Base-by-base conservation (phyloP, 192 early-diverging fungal species). In the Diversispora epigaea region DNA sequence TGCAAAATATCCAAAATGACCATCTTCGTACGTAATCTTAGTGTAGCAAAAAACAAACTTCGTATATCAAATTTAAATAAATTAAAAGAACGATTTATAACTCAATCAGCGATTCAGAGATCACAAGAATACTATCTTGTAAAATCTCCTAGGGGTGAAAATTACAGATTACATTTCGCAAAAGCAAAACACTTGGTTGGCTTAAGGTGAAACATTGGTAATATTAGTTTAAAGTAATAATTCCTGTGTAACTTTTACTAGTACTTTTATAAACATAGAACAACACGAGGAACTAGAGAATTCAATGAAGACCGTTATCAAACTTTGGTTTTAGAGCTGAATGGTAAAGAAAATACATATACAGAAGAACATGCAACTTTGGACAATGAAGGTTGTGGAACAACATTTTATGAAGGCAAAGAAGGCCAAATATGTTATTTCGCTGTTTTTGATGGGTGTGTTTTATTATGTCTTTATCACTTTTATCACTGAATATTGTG, bases 391-490 rank as follows among this genome's bases (percentile, higher is more conserved):
- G 50, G 56, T n/a, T 2, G 22, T 56, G 41, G 9, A 47, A 66
- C 17, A 57, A 39, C 22, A 25, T 19, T 4, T 21, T 10, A 67
- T 56, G 11, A 81, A 65, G 75, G 79, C 52, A 78, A 83, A 61
- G 68, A 68, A 5, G 68, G 77, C 41, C 55, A 82, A 43, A 76
- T 76, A 11, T 82, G 83, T 46, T 89, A 87, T 76, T 79, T 86
- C 79, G 85, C 82, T 40, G 80, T 89, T 45, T 89, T 87, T 82
- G 88, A 89, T 56, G 87, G 85, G 83, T 86, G 77, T 66, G 68
- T 69, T 7, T 39, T 58, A 14, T 45, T 32, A 2, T 2, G 25
- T 32, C 5, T 41, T 69, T 22, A 19, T 9, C 22, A 25, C 39
- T 45, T 47, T 73, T 46, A 57, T 44, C 40, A 49, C 56, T 76